A percentile compares a stretch with the other conserved stretches of the same genome.
phyloP scores from a whole-genome alignment of 768 basidiomycete genomes.

The Termitomyces sp. region DNA sequence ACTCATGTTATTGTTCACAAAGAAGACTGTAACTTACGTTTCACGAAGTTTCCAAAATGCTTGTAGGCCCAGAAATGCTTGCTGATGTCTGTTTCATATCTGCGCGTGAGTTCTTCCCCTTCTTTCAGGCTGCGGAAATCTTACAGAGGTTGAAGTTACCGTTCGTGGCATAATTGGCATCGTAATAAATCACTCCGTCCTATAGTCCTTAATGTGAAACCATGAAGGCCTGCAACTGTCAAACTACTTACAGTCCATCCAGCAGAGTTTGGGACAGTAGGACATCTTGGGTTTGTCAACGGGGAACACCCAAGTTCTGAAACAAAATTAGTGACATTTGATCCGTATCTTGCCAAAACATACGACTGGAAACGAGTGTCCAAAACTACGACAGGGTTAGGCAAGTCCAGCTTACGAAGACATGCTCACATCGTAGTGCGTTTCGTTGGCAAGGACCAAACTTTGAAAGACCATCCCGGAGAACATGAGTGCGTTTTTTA shows the following conservation, averaged over 20 bases:
- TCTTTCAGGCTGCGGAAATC: neutral
- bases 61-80: slow-evolving; percentile 37
- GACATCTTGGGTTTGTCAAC: slow-evolving; percentile 26
- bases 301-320: slow-evolving; percentile 36
- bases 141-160: slow-evolving; percentile 31
- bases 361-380: slow-evolving; percentile 33
- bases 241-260: slow-evolving; percentile 35
- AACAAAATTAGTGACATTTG: neutral
- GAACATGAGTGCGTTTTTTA: slow-evolving; percentile 35
- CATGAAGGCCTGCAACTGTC: neutral
- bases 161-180: slow-evolving; percentile 31
- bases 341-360: slow-evolving; percentile 1
- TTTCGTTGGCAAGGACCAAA: slow-evolving; percentile 28
- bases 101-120: neutral
- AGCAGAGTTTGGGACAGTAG: slow-evolving; percentile 28
- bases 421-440: slow-evolving; percentile 28
- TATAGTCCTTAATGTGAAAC: neutral
- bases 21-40: slow-evolving; percentile 22
- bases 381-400: slow-evolving; percentile 23
- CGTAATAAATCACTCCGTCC: slow-evolving; percentile 27
- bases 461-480: slow-evolving; percentile 34
- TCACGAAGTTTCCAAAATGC: slow-evolving; percentile 36
- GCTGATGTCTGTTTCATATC: slow-evolving; percentile 21
- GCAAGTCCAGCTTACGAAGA: neutral
- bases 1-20: neutral